These are phyloP conservation scores for Centaurea solstitialis DNA, from an alignment of 129 eudicot genomes.

Conservation along the genomic window DNA sequence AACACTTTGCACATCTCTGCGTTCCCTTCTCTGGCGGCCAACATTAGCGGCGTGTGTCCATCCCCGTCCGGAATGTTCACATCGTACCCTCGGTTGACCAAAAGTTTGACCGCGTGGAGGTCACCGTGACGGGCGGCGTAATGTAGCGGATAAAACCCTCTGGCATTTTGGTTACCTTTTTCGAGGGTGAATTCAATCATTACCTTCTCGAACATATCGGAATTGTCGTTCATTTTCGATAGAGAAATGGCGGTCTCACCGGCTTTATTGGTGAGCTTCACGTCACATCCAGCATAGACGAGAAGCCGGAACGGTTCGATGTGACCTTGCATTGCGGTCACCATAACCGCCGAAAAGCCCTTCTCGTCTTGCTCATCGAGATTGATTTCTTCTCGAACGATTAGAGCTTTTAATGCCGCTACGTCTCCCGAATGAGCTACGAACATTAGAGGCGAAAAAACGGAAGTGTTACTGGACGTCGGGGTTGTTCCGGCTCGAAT, in stretches of 20 bases:
- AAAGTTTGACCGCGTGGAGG: constrained; percentile 53
- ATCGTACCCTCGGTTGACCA: constrained; percentile 67
- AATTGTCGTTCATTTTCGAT: constrained; percentile 46
- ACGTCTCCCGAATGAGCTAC: constrained; percentile 69
- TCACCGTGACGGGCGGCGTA: constrained; percentile 89
- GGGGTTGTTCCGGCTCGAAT: constrained; percentile 56
- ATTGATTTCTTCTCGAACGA: constrained; percentile 42
- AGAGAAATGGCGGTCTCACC: constrained; percentile 72
- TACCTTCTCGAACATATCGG: constrained; percentile 73
- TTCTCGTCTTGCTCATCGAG: constrained; percentile 64
- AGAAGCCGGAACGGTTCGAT: constrained; percentile 76
- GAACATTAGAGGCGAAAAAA: constrained; percentile 65
- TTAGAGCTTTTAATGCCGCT: constrained; percentile 50
- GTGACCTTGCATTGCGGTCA: constrained; percentile 77
- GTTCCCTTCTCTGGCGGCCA: constrained; percentile 85
- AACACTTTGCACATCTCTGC: constrained; percentile 56
- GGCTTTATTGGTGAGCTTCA: constrained; percentile 52
- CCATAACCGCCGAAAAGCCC: constrained; percentile 84
- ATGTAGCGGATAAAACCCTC: constrained; percentile 80
- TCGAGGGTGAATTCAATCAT: constrained; percentile 79
- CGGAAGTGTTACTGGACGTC: constrained; percentile 43
- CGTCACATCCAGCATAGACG: constrained; percentile 82
- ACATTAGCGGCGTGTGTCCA: constrained; percentile 87
- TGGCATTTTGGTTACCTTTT: constrained; percentile 53
- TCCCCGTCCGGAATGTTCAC: constrained; percentile 74